A percentile compares a stretch with the other conserved stretches of the same genome.
Evolutionary conservation across 2,329 filamentous ascomycete genomes (phyloP).

Genomic region (Talaromyces sp.): DNA sequence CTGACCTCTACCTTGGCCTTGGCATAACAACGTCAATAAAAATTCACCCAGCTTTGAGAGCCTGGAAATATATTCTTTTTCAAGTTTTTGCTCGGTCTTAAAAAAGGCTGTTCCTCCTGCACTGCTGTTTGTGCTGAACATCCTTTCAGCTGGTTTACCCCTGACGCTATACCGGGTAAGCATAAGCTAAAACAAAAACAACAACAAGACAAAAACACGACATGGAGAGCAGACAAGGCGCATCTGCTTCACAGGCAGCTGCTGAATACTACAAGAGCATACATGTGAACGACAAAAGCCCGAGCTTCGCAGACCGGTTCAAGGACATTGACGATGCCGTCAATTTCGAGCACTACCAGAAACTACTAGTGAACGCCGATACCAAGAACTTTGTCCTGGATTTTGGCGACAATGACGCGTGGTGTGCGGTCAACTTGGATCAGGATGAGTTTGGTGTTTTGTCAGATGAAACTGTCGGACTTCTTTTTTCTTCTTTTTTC

Average conservation of each 20-base stretch:
- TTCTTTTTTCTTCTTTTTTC: too few species aligned
- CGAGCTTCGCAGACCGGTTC: constrained; percentile 21
- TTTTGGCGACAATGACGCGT: constrained; percentile 40
- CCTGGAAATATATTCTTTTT: neutral
- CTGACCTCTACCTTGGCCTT: constrained; percentile 5
- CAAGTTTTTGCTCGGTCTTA: neutral
- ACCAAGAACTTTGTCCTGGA: constrained; percentile 41
- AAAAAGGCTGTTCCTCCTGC: neutral
- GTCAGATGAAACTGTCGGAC: constrained; percentile 29
- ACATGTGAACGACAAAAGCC: neutral
- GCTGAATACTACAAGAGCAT: constrained; percentile 27
- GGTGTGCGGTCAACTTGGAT: constrained; percentile 35
- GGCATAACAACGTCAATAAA: neutral
- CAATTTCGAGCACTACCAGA: constrained; percentile 27
- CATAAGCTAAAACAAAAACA: neutral
- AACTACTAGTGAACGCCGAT: constrained; percentile 22
- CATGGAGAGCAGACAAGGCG: neutral
- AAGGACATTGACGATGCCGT: constrained; percentile 33
- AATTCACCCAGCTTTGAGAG: neutral
- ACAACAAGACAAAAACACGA: neutral
- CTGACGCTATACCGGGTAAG: neutral
- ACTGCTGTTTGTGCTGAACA: neutral
- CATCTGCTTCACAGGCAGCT: constrained; percentile 12
- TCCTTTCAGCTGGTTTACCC: neutral
- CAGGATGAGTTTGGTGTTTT: constrained; percentile 30